Evolutionary conservation across 805 yeast species (phyloP), one percentile per base, ranked within the genome.

Genomic region (Starmerella etchellsii): DNA sequence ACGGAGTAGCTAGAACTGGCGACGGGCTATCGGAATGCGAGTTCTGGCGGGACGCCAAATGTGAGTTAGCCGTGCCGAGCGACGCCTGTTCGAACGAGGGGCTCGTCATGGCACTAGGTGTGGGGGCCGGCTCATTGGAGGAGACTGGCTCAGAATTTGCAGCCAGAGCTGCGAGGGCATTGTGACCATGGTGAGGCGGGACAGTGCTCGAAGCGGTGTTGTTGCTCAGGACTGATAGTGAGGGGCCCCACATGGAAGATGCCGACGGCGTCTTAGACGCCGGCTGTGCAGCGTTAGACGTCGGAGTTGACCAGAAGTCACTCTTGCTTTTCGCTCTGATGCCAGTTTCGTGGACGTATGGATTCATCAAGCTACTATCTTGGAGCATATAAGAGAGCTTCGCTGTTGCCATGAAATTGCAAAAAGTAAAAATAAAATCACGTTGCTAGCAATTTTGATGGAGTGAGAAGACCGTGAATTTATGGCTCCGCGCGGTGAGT

Each of bases 71-170:
- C 5, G 36, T 15, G 24, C 44, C 39, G 21, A 39, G 19, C 18
- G 48, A 25, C 23, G 36, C 37, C 15, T 29, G 28, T 3, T n/a
- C 13, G 4, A 27, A 30, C 13, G 41, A 34, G 30, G 31, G 19
- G 33, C 20, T 33, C 15, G 42, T 21, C 18, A 25, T 19, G 15
- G 31, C 22, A 2, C 34, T 32, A 2, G 44, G 26, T 14, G 32
- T 14, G 7, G 23, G 23, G 10, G n/a, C 9, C 7, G 23, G 8
- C 9, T 31, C 10, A 8, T 24, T 9, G 11, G 40, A 26, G 14
- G 31, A 5, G 4, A 47, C 37, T 5, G 51, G 51, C 40, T 47
- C 51, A 2, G 50, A 46, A 21, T 42, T 43, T 5, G 47, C 51
- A 2, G 51, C 40, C 11, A 47, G 36, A 7, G 45, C 51, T 4